Percentiles rank a stretch among this genome's conserved stretches.
phyloP scores from a whole-genome alignment of 768 basidiomycete genomes.

The Cubamyces lactineus region DNA sequence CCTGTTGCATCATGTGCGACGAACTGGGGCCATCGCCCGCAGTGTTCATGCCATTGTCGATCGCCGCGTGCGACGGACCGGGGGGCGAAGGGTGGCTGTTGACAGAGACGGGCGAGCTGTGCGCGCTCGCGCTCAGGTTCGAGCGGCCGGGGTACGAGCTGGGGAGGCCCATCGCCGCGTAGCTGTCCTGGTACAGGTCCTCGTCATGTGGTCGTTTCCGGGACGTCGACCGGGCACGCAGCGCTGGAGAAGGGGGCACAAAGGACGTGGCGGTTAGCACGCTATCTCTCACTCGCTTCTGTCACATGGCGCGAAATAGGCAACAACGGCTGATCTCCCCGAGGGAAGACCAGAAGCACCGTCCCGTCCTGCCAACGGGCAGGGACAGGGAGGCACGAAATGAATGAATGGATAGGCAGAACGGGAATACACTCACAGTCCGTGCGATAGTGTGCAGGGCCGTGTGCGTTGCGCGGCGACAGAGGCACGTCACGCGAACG shows the following conservation, averaged over 20 bases:
- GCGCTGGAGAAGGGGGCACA: conserved; percentile 45
- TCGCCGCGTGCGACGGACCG: conserved; percentile 41
- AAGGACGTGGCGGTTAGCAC: conserved; percentile 8
- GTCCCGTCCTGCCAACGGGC: neutral
- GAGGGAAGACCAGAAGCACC: conserved; percentile 18
- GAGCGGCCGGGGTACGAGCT: conserved; percentile 39
- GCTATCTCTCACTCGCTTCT: too few species aligned
- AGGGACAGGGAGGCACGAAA: neutral
- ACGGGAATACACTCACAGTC: conserved; percentile 35
- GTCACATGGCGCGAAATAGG: conserved; percentile 16
- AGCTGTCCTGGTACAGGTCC: conserved; percentile 42
- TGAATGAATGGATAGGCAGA: neutral
- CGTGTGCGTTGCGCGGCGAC: conserved; percentile 32
- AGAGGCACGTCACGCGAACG: conserved; percentile 38
- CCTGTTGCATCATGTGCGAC: conserved; percentile 54
- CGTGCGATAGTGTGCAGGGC: conserved; percentile 34
- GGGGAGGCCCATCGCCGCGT: conserved; percentile 43
- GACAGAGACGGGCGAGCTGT: conserved; percentile 76
- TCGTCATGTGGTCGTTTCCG: conserved; percentile 76
- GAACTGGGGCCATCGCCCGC: conserved; percentile 39
- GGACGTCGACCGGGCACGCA: conserved; percentile 75
- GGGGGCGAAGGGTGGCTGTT: conserved; percentile 71
- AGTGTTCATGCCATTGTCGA: conserved; percentile 39
- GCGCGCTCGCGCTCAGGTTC: conserved; percentile 53
- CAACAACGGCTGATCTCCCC: conserved; percentile 25